Evolutionary conservation across 352 stramenopile species (phyloP), one percentile per base, ranked within the genome.

Genomic region (Phytophthora sp.): DNA sequence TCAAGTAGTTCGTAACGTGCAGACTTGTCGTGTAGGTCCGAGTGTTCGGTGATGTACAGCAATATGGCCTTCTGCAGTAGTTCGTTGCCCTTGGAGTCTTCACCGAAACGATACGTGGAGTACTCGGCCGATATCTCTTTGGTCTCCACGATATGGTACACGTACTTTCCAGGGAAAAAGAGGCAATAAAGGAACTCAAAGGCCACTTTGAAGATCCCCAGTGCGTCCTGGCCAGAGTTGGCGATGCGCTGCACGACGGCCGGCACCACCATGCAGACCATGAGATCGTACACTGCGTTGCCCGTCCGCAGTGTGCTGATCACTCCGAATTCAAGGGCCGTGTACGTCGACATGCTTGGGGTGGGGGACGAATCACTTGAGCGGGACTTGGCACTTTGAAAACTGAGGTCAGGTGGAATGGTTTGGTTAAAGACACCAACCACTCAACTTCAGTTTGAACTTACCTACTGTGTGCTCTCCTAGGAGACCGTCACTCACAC

Each of bases 261-360:
- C 8, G 79, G 79, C n/a, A 89, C 72, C 3, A 68, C 31, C 63
- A 89, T 73, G 55, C 78, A 89, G 45, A 86, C 63, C 57, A 87
- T 63, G 44, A 77, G 68, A 53, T 89, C 77, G n/a, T 79, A 58
- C 49, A 84, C 46, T 4, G 79, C 57, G 39, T 84, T 73, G 53
- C 69, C 65, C 18, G 77, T 87, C 48, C 73, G 69, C 24, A 84
- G 46, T 12, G 76, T 84, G 56, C 74, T 82, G 63, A 87, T 81
- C 18, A 86, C 44, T 5, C 72, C 77, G 24, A 73, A 69, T 31
- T 82, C 65, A 4, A 74, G 54, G 4, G 76, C 69, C 6, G 69
- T 79, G 1, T 69, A 81, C 37, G 67, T 82, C 18, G 59, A 62
- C 60, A 69, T 68, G 20, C 6, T 39, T 5, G 45, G 11, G 13